phyloP scores from a whole-genome alignment of 495 filamentous ascomycete species.

The Daldinia childiae region DNA sequence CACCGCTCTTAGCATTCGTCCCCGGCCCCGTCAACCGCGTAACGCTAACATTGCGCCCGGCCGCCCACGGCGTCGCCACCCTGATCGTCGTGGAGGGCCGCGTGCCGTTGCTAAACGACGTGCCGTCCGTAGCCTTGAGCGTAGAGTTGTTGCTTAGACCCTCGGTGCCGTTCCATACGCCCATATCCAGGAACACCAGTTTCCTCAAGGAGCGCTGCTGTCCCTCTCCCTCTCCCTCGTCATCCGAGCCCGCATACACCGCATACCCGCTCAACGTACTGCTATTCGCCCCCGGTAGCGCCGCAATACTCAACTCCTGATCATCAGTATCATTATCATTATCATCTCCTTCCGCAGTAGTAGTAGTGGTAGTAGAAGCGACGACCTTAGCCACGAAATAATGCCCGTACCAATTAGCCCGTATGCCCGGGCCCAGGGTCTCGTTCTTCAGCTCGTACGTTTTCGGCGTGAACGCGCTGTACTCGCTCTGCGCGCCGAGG shows the following conservation, averaged over 20 bases:
- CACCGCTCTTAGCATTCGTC: conserved; percentile 45
- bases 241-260: conserved; percentile 15
- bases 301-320: conserved; percentile 35
- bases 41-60: conserved; percentile 8
- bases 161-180: conserved; percentile 46
- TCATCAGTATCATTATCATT: not conserved
- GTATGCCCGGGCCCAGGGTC: conserved; percentile 35
- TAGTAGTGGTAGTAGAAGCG: too few relatives aligned
- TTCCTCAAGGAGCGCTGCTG: conserved; percentile 6
- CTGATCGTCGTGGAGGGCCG: conserved; percentile 25
- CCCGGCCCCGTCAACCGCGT: conserved; percentile 41
- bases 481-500: conserved; percentile 49
- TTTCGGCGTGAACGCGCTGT: conserved; percentile 42
- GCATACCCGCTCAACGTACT: conserved; percentile 44
- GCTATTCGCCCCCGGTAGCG: conserved; percentile 40
- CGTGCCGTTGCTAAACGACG: conserved; percentile 34
- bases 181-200: conserved; percentile 45
- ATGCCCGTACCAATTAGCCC: conserved; percentile 43
- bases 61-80: conserved; percentile 39
- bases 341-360: not conserved
- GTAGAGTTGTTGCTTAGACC: conserved; percentile 44
- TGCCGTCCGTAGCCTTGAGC: conserved; percentile 40
- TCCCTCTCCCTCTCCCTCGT: too few relatives aligned
- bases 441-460: conserved; percentile 41
- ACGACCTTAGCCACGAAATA: conserved; percentile 44